phyloP scores from a whole-genome alignment of 2,329 filamentous ascomycete genomes.

The Scopulariopsis brevicaulis region DNA sequence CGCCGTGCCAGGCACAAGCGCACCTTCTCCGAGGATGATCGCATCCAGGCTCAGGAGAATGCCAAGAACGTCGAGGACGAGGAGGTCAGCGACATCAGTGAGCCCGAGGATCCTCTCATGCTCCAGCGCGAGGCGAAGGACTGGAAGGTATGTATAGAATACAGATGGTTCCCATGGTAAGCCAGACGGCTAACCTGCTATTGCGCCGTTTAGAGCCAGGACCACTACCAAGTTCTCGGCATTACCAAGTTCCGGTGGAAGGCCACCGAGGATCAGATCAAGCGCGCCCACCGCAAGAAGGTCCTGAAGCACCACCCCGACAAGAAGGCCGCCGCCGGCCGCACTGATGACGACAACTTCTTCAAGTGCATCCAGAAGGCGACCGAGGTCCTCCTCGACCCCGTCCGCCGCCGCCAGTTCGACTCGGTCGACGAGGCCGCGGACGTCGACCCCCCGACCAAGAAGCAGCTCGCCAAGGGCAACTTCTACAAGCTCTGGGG shows the following conservation, averaged over 20 bases:
- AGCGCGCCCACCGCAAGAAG: slow-evolving; percentile 98
- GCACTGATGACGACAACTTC: slow-evolving; percentile 89
- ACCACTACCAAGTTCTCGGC: slow-evolving; percentile 95
- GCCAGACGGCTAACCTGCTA: neutral
- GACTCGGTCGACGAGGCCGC: slow-evolving; percentile 94
- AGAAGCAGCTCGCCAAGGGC: slow-evolving; percentile 77
- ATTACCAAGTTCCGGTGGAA: slow-evolving; percentile 84
- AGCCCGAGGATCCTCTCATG: slow-evolving; percentile 87
- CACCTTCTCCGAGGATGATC: slow-evolving; percentile 97
- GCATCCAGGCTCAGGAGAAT: slow-evolving; percentile 88
- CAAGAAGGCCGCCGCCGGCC: slow-evolving; percentile 89
- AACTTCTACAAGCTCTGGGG: slow-evolving; percentile 96
- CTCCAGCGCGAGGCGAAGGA: slow-evolving; percentile 92
- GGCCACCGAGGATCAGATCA: slow-evolving; percentile 97
- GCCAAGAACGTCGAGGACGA: slow-evolving; percentile 93
- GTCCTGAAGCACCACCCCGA: slow-evolving; percentile 97
- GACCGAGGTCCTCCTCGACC: slow-evolving; percentile 85
- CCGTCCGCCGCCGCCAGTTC: slow-evolving; percentile 84
- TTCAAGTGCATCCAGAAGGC: slow-evolving; percentile 99
- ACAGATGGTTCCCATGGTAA: neutral
- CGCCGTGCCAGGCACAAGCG: slow-evolving; percentile 92
- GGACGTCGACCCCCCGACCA: slow-evolving; percentile 81
- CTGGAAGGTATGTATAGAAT: slow-evolving; percentile 67
- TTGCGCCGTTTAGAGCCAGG: slow-evolving; percentile 61
- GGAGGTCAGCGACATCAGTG: slow-evolving; percentile 82